Base-by-base conservation (phyloP, 1,284 basidiomycete species). In the Microbotryum intermedium region DNA sequence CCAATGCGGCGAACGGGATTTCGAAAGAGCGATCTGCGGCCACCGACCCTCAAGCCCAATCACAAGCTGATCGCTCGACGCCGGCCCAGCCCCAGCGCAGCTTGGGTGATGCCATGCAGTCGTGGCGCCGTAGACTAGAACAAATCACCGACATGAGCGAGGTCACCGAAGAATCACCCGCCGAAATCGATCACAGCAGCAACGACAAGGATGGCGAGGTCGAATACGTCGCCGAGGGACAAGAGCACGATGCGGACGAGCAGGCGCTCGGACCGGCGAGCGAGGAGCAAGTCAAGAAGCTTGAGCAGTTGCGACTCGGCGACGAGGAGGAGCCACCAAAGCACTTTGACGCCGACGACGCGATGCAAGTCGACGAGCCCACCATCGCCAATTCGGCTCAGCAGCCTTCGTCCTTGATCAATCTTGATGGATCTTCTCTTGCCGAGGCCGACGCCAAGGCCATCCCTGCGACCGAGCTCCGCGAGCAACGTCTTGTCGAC, bases 221-320 rank as follows among this genome's bases (percentile, higher is more conserved):
- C 23, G 90, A 97, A 73, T 93, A 95, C 74, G 77, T 89, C n/a
- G 82, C 81, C 23, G 83, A 87, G 9, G 79, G 79, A 51, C 82
- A 84, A 34, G 84, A 88, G 63, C 77, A 77, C 16, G 84, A 84
- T 59, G 79, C 86, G 51, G 84, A 88, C 55, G 86, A 88, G 81
- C 91, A 97, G 74, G 91, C 92, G 1, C 81, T 97, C 13, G 94
- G 92, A 6, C 84, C 88, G 1, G 87, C 92, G 1, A 83, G 82
- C 13, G 84, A 88, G 50, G 89, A 93, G 67, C 84, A 92, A 72
- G 83, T 84, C 42, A 85, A 88, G 42, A 89, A 86, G 71, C 79
- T 97, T 53, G 82, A 85, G 64, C 85, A 92, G 53, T 82, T 95
- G 30, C 85, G 83, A 50, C 79, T 94, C 64, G 74, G 83, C 23